Conservation (phyloP, 176 grass and related monocot genomes). For the Hyparrhenia diplandra region DNA sequence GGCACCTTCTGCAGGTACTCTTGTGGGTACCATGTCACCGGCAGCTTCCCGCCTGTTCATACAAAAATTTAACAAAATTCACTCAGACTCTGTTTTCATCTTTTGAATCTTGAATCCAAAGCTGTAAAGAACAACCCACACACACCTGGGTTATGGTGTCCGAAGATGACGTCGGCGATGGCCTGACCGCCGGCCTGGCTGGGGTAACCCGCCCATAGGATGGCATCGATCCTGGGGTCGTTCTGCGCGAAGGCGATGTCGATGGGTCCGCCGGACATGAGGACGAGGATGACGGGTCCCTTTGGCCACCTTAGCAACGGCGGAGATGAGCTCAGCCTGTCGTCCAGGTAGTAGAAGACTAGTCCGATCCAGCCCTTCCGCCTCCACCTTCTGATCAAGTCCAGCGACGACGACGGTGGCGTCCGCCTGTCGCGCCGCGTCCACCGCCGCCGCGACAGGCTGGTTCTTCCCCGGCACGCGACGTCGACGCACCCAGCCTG, state of each 20-base stretch:
- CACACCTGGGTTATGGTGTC: conserved; percentile 56
- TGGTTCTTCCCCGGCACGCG: conserved; percentile 44
- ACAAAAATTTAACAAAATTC: no score
- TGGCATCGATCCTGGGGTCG: conserved; percentile 42
- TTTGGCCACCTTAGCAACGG: conserved; percentile 54
- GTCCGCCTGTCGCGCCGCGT: conserved; percentile 32
- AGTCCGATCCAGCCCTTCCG: conserved; percentile 42
- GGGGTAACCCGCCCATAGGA: conserved; percentile 73
- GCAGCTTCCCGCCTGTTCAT: no score
- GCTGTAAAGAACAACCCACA: no score
- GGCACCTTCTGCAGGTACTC: no score
- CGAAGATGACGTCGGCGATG: conserved; percentile 76
- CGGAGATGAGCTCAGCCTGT: conserved; percentile 66
- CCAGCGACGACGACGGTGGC: conserved; percentile 53
- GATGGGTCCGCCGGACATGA: conserved; percentile 66
- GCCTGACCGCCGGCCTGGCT: conserved; percentile 77
- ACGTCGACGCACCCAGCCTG: conserved; percentile 61
- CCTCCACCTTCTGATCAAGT: conserved; percentile 65
- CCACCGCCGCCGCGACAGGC: conserved; percentile 40
- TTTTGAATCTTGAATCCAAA: no score
- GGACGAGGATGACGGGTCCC: conserved; percentile 52
- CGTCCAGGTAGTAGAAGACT: conserved; percentile 63
- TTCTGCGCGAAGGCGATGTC: conserved; percentile 67
- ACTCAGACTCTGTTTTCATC: no score
- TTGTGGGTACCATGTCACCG: no score